Base-by-base conservation (phyloP, 2,329 filamentous ascomycete genomes). In the Hypoxylon sp. region DNA sequence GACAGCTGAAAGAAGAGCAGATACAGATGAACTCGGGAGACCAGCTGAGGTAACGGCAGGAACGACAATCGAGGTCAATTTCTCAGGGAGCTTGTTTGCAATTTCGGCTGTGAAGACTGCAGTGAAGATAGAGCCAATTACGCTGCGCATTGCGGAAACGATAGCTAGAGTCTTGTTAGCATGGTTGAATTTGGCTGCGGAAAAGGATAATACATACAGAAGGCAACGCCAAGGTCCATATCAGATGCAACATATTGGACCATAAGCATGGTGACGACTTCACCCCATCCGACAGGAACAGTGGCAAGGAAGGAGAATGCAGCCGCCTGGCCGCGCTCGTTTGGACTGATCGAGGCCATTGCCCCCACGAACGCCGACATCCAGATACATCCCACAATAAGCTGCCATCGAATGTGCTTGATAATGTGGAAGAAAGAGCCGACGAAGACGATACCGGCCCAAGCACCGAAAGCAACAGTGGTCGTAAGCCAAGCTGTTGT, bases 401-500 rank as follows among this genome's bases (percentile, higher is more conserved):
- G 67, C 44, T 70, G 69, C 55, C 59, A 62, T n/a, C 64, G 62
- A 57, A 65, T 61, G 58, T 66, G 64, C 51, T 64, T 63, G 69
- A 79, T 50, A 61, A 76, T 63, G 70, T 70, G 46, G 73, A 76
- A 74, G 3, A 76, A 49, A 27, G 74, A 61, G 40, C 75, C 75
- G 37, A 75, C 67, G 40, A 77, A 61, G 31, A 72, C 57, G 53
- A 80, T 79, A 40, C 77, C 78, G 17, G 75, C 73, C 51, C 76
- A 73, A 35, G 77, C 69, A 35, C 76, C 77, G 33, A 78, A 77
- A 10, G 73, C 75, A 10, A 77, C 72, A 13, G 76, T 75, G 8
- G 70, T 73, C 3, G 77, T 76, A 25, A 74, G 66, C 74, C 76
- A 78, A 7, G 77, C 77, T 17, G 74, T 72, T 31, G 74, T 67